Conservation (phyloP, 306 rosid species). For the Lathyrus tuberosus region DNA sequence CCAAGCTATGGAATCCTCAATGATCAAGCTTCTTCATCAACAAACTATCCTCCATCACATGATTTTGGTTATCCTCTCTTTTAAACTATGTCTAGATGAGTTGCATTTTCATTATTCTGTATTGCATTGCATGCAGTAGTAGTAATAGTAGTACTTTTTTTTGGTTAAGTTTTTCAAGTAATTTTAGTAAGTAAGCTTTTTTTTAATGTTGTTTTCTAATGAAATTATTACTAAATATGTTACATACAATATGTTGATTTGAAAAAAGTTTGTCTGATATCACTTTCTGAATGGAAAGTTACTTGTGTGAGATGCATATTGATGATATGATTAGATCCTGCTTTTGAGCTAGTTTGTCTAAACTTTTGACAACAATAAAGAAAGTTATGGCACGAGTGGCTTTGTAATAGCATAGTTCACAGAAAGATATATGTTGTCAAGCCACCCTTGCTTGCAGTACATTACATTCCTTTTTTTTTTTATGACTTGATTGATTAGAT, state of each 20-base stretch:
- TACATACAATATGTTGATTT: background rate
- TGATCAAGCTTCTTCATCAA: constrained; percentile 49
- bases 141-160: background rate
- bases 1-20: constrained; percentile 50
- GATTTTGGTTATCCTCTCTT: constrained; percentile 11
- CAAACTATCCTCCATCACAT: constrained; percentile 46
- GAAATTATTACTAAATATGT: constrained; percentile 12
- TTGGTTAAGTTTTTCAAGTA: background rate
- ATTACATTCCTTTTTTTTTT: constrained; percentile 40
- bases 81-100: constrained; percentile 1
- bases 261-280: background rate
- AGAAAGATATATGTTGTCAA: constrained; percentile 49
- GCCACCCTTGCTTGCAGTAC: constrained; percentile 49
- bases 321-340: constrained; percentile 44
- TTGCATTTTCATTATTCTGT: background rate
- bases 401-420: constrained; percentile 42
- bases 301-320: constrained; percentile 33
- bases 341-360: constrained; percentile 53
- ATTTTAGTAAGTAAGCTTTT: constrained; percentile 1
- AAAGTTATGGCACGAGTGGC: constrained; percentile 34
- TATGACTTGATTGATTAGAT: constrained; percentile 44
- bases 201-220: background rate
- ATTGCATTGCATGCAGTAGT: constrained; percentile 15
- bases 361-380: constrained; percentile 56
- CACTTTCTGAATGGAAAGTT: constrained; percentile 39